Evolutionary conservation across 2,329 filamentous ascomycete species (phyloP), one percentile per base, ranked within the genome.

Genomic region (Pseudopithomyces maydicus): DNA sequence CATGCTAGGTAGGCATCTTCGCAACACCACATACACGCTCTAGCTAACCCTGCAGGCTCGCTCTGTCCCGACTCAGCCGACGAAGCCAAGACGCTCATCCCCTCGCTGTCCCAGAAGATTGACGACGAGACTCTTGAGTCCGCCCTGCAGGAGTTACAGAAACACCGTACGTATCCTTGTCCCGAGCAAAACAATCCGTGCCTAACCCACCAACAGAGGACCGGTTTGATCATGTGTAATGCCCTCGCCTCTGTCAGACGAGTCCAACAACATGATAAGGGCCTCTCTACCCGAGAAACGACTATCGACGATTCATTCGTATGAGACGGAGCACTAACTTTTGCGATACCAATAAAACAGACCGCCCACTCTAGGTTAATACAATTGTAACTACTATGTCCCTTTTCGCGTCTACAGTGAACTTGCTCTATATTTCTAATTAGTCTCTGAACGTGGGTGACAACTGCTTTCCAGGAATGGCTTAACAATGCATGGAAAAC

Each of bases 41-140:
- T 55, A 22, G 51, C 66, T 71, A 41, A 67, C 56, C 10, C 14
- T 20, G 65, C 71, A 96, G 93, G 92, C 33, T 96, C 91, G 32
- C 82, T 99, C 38, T 97, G 92, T 77, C 97, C 93, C 74, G 93
- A 96, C 69, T 90, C 88, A 43, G 90, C 92, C 56, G 95, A 99
- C 73, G 96, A 99, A 79, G 95, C 95, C 58, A 97, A 97, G 80
- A 97, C 92, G 8, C 84, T 99, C 56, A 96, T 99, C 61, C 96
- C 95, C 1, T 97, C 85, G 65, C 77, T 99, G 49, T 84, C 88
- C 67, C 88, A 92, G 77, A 99, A 99, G 80, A 96, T 98, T 71
- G 85, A 85, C 59, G 94, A 98, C 74, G 90, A 92, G 35, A 91
- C 96, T 66, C 79, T 99, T 62, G 89, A 96, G 77, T 89, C 92